Percentiles rank a stretch among this genome's conserved stretches.
phyloP scores from a whole-genome alignment of 192 early-diverging fungal genomes.

The Phycomyces blakesleeanus region DNA sequence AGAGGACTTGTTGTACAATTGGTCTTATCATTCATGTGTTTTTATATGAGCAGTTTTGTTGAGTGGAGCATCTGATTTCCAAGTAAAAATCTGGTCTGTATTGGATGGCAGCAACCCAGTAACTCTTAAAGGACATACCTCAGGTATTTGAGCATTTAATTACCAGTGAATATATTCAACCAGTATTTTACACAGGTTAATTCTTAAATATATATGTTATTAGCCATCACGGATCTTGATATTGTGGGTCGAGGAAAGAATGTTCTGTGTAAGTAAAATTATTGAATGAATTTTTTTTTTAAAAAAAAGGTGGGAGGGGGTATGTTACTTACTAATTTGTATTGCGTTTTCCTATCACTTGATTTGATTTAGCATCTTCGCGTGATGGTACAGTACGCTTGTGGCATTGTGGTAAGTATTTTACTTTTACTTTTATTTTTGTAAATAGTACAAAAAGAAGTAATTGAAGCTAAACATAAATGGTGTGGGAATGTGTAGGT shows the following conservation, averaged over 20 bases:
- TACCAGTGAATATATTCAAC: not conserved
- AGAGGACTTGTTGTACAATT: too few species aligned
- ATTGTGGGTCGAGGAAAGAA: conserved; percentile 66
- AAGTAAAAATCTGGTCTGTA: conserved; percentile 71
- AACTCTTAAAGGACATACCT: conserved; percentile 64
- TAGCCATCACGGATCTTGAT: conserved; percentile 57
- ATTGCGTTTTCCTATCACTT: conserved; percentile 2
- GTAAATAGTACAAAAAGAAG: too few species aligned
- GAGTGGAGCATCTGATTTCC: conserved; percentile 64
- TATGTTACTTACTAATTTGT: not conserved
- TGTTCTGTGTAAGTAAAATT: conserved; percentile 51
- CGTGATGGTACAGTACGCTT: conserved; percentile 51
- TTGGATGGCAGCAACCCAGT: conserved; percentile 71
- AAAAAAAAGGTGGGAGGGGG: too few species aligned
- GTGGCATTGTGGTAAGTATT: conserved; percentile 54
- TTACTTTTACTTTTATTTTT: too few species aligned
- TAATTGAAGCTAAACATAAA: too few species aligned
- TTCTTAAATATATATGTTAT: too few species aligned
- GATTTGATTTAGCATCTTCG: conserved; percentile 49
- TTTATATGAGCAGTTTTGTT: conserved; percentile 46
- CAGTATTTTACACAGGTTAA: too few species aligned
- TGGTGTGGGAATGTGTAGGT: conserved; percentile 8
- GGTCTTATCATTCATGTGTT: too few species aligned
- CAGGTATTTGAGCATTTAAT: conserved; percentile 24
- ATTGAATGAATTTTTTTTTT: not conserved